A percentile compares a stretch with the other conserved stretches of the same genome.
Evolutionary conservation across 148 eudicot genomes (phyloP).

Genomic region (Linanthus parryae): DNA sequence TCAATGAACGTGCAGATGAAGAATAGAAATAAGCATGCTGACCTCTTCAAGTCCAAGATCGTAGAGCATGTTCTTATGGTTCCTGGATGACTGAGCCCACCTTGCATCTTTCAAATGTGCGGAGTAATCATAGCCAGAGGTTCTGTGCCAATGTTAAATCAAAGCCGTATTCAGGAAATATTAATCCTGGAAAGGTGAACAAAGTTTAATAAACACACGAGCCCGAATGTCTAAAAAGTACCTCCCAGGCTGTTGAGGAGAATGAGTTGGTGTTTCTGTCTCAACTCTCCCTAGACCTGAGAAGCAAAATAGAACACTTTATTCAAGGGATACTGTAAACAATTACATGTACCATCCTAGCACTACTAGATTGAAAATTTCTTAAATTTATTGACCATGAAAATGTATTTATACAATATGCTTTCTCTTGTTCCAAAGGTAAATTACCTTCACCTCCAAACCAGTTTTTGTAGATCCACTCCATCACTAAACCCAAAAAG

Average conservation of each 20-base stretch:
- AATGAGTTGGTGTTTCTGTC: slow-evolving; percentile 67
- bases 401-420: neutral
- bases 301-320: slow-evolving; percentile 1
- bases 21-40: slow-evolving; percentile 18
- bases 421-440: neutral
- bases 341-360: neutral
- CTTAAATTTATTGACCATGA: no score
- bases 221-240: slow-evolving; percentile 19
- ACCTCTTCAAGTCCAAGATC: slow-evolving; percentile 40
- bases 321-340: no score
- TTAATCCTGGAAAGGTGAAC: neutral
- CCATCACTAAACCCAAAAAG: neutral
- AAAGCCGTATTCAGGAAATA: slow-evolving; percentile 9
- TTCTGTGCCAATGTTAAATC: slow-evolving; percentile 18
- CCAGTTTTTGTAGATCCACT: neutral
- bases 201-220: neutral
- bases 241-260: slow-evolving; percentile 59
- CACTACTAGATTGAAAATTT: neutral
- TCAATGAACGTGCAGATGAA: neutral
- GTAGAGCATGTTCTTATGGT: slow-evolving; percentile 25
- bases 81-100: slow-evolving; percentile 22
- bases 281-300: slow-evolving; percentile 74
- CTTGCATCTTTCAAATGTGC: slow-evolving; percentile 32
- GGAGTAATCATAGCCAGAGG: slow-evolving; percentile 26
- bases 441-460: neutral